Conservation (phyloP, 75 land plant genomes). For the Selaginella moellendorffii region DNA sequence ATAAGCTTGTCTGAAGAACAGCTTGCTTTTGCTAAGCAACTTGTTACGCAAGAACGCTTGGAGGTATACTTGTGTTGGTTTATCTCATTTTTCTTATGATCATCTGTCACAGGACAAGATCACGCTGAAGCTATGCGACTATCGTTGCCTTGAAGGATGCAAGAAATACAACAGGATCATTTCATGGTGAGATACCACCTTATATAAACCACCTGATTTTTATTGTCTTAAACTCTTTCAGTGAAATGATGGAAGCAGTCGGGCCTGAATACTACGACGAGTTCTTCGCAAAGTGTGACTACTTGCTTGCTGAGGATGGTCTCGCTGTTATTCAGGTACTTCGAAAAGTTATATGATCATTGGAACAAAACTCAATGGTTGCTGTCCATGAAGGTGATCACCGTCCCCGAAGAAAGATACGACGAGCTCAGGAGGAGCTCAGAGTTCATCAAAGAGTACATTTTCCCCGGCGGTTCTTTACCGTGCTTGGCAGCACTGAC, state of each 20-base stretch:
- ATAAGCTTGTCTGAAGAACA: conserved; percentile 72
- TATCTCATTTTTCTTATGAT: background rate
- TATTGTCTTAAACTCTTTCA: too few species aligned
- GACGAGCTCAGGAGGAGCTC: conserved; percentile 68
- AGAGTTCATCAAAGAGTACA: conserved; percentile 82
- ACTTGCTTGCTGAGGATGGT: conserved; percentile 59
- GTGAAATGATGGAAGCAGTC: conserved; percentile 85
- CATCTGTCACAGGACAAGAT: conserved; percentile 81
- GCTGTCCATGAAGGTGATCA: too few species aligned
- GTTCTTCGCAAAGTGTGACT: conserved; percentile 64
- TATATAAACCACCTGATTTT: too few species aligned
- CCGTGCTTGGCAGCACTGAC: conserved; percentile 56
- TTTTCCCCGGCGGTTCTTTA: conserved; percentile 83
- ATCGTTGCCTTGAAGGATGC: conserved; percentile 44
- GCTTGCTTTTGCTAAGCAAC: conserved; percentile 46
- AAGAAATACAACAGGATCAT: conserved; percentile 68
- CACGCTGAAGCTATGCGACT: conserved; percentile 56
- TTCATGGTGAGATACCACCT: conserved; percentile 48
- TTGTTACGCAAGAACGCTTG: conserved; percentile 33
- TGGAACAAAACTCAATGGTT: background rate
- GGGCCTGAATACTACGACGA: conserved; percentile 78
- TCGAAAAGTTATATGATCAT: background rate
- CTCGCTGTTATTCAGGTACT: conserved; percentile 71
- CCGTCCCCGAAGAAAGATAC: conserved; percentile 69
- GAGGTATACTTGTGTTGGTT: background rate